These are phyloP conservation scores for Nothophoma quercina DNA, from an alignment of 2,329 filamentous ascomycete species.

Conservation along the genomic window DNA sequence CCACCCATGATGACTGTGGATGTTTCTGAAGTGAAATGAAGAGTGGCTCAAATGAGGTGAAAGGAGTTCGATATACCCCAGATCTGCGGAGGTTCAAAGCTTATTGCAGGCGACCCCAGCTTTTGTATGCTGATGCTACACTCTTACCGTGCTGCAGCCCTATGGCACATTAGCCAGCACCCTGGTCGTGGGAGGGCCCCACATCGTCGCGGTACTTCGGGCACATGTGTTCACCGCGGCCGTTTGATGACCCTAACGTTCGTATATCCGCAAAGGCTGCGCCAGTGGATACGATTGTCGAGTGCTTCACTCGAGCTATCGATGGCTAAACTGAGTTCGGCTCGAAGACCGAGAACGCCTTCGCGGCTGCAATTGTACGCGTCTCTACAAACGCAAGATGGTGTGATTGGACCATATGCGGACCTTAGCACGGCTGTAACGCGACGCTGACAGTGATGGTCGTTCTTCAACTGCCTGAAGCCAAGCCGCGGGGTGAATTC, in stretches of 20 bases:
- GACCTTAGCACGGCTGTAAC: not conserved
- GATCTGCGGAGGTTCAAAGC: constrained; percentile 8
- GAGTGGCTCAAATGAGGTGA: no score
- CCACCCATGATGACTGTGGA: constrained; percentile 33
- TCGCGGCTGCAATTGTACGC: not conserved
- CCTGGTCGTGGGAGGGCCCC: constrained; percentile 19
- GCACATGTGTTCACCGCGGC: constrained; percentile 5
- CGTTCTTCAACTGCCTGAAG: constrained; percentile 14
- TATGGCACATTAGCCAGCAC: constrained; percentile 27
- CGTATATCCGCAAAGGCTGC: no score
- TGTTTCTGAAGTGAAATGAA: no score
- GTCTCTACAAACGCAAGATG: not conserved
- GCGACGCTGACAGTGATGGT: constrained; percentile 9
- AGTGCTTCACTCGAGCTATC: not conserved
- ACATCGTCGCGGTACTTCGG: constrained; percentile 10
- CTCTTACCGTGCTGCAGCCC: constrained; percentile 7
- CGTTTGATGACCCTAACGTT: not conserved
- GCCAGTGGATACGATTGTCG: not conserved
- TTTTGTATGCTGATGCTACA: constrained; percentile 16
- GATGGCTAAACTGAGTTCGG: constrained; percentile 5
- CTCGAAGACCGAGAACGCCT: constrained; percentile 1
- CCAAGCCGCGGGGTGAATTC: constrained; percentile 12
- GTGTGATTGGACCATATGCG: not conserved
- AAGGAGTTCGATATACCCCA: not conserved
- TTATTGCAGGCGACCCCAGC: constrained; percentile 10